Base-by-base conservation (phyloP, 2,329 filamentous ascomycete genomes). In the Graphilbum sp. region DNA sequence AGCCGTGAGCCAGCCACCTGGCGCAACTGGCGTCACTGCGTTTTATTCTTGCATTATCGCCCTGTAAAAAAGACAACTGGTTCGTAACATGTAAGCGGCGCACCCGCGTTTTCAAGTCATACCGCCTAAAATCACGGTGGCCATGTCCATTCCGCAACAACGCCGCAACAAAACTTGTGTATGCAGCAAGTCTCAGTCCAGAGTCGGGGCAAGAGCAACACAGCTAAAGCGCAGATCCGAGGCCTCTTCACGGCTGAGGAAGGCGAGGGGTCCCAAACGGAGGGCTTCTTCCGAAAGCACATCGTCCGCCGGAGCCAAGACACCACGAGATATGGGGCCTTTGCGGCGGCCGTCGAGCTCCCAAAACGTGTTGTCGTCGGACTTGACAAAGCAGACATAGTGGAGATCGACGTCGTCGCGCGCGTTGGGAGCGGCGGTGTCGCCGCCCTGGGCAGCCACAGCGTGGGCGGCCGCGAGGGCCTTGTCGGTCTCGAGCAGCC, bases 381-480 rank as follows among this genome's bases (percentile, higher is more conserved):
- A 65, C 63, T 87, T 90, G 37, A 90, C 81, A 58, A 96, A 98
- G 52, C 84, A 90, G 34, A 96, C 88, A 55, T 93, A 96, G 62
- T 98, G 90, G 49, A 95, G 65, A 53, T 95, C 88, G n/a, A 94
- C 68, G 47, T 79, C 72, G 50, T 83, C 81, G n/a, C 75, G 69
- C 9, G 85, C 84, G 38, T 70, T 61, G 0, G 90, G 88, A 2
- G 87, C 83, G 12, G 66, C 53, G 1, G 86, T 93, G 53, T 88
- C 84, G 16, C 88, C 88, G 43, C 69, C 63, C 8, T 67, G 67
- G 5, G 88, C 90, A 13, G 85, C 86, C 43, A 72, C 70, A 34
- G 74, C 72, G 59, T 96, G 87, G 7, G 85, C 87, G 5, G 60
- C 64, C 39, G 92, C 87, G 36, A 96, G 68, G 11, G 70, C 75